Conservation (phyloP, 805 yeast genomes). For the Metschnikowia lachancei region DNA sequence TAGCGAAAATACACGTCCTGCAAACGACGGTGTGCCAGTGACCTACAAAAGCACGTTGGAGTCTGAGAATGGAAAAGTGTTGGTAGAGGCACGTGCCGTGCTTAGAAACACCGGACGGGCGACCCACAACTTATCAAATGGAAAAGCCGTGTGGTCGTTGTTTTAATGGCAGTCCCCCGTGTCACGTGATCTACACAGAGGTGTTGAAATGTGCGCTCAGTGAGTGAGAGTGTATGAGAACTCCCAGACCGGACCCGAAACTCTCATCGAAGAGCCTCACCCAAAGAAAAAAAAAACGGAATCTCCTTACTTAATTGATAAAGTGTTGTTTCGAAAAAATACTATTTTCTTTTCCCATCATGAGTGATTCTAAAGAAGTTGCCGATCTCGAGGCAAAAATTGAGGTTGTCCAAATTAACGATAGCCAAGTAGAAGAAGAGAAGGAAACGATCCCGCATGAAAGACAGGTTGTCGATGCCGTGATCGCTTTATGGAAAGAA, state of each 20-base stretch:
- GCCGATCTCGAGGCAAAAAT: conserved; percentile 19
- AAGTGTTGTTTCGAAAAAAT: background rate
- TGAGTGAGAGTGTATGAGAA: too few relatives aligned
- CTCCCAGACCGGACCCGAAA: too few relatives aligned
- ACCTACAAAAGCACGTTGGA: conserved; percentile 53
- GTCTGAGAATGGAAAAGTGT: conserved; percentile 47
- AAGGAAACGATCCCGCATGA: conserved; percentile 50
- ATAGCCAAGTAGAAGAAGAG: conserved; percentile 22
- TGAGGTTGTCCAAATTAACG: conserved; percentile 40
- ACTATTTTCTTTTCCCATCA: background rate
- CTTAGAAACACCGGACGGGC: conserved; percentile 27
- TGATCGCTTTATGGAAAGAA: conserved; percentile 64
- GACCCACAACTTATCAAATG: background rate
- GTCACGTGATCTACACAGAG: conserved; percentile 7
- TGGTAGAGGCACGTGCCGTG: conserved; percentile 57
- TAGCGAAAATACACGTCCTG: background rate
- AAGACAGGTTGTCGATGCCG: conserved; percentile 56
- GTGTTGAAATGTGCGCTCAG: background rate
- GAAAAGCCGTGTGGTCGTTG: conserved; percentile 1
- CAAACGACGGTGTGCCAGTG: conserved; percentile 3
- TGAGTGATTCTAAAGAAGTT: conserved; percentile 1
- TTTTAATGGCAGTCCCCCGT: background rate
- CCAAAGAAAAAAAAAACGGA: too few relatives aligned
- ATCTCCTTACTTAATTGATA: too few relatives aligned
- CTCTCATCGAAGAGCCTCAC: too few relatives aligned